These are phyloP conservation scores for Plasmodium cynomolgi DNA, from an alignment of 169 alveolate species.

Conservation along the genomic window DNA sequence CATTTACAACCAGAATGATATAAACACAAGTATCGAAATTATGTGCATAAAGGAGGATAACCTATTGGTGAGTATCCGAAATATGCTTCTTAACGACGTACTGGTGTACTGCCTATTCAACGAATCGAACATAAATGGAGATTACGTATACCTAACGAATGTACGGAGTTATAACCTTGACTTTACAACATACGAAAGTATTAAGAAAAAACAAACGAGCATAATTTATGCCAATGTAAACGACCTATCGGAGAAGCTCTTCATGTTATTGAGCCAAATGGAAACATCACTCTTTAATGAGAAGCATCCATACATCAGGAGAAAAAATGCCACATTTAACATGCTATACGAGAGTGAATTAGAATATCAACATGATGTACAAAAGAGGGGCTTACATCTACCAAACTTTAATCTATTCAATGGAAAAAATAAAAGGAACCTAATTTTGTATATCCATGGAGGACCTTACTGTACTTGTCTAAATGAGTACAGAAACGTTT, in stretches of 20 bases:
- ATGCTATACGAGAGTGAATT: slow-evolving; percentile 45
- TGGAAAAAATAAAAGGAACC: slow-evolving; percentile 48
- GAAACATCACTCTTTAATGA: slow-evolving; percentile 36
- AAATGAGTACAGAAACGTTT: slow-evolving; percentile 46
- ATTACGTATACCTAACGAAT: slow-evolving; percentile 44
- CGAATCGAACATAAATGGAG: slow-evolving; percentile 37
- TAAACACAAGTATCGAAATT: slow-evolving; percentile 50
- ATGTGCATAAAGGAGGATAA: slow-evolving; percentile 42
- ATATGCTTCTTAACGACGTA: slow-evolving; percentile 63
- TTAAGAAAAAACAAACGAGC: slow-evolving; percentile 3
- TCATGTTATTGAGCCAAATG: slow-evolving; percentile 49
- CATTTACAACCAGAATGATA: slow-evolving; percentile 30
- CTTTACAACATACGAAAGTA: slow-evolving; percentile 20
- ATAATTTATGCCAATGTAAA: slow-evolving; percentile 34
- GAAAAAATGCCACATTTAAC: slow-evolving; percentile 56
- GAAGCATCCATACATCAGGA: slow-evolving; percentile 73
- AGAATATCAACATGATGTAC: not conserved
- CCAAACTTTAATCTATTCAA: slow-evolving; percentile 72
- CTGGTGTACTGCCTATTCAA: slow-evolving; percentile 52
- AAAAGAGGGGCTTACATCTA: slow-evolving; percentile 27
- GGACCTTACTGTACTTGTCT: slow-evolving; percentile 39
- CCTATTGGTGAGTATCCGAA: slow-evolving; percentile 40
- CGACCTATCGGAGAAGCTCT: slow-evolving; percentile 48
- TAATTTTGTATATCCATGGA: slow-evolving; percentile 72
- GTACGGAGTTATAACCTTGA: slow-evolving; percentile 42